Evolutionary conservation across 208 protist genomes (phyloP).

Genomic region (Dictyostelium gargantuum): DNA sequence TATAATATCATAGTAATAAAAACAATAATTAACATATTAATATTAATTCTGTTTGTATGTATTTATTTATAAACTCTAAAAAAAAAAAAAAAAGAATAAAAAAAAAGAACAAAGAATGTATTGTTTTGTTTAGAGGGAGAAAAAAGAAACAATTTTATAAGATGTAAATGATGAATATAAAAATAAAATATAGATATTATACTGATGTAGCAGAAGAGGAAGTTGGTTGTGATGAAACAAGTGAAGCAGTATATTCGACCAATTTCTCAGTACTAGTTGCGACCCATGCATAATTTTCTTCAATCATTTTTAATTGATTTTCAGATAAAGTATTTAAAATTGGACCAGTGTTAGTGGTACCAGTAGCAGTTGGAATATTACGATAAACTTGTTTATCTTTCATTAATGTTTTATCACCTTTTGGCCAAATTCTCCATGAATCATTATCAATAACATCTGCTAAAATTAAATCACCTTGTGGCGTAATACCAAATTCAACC

Average conservation of each 20-base stretch:
- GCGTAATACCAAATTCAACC: slow-evolving; percentile 72
- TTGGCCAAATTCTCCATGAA: slow-evolving; percentile 72
- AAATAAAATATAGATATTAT: background rate
- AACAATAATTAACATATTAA: background rate
- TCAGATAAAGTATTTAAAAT: background rate
- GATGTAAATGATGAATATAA: background rate
- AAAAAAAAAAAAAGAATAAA: background rate
- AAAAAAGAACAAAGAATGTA: background rate
- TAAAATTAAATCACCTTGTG: slow-evolving; percentile 58
- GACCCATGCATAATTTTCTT: slow-evolving; percentile 38
- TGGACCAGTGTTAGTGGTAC: background rate
- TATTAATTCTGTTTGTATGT: too few species aligned
- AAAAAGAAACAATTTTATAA: background rate
- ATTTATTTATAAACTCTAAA: background rate
- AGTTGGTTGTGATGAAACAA: too few species aligned
- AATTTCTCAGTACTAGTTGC: slow-evolving; percentile 5
- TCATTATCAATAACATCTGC: slow-evolving; percentile 78
- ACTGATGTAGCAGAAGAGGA: background rate
- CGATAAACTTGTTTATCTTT: slow-evolving; percentile 63
- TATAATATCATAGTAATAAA: background rate
- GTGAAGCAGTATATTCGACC: background rate
- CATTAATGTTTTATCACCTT: slow-evolving; percentile 68
- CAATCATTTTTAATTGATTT: slow-evolving; percentile 17
- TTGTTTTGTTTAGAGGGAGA: background rate
- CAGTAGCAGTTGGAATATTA: background rate